phyloP scores from a whole-genome alignment of 192 early-diverging fungal genomes.

The Funneliformis mosseae region DNA sequence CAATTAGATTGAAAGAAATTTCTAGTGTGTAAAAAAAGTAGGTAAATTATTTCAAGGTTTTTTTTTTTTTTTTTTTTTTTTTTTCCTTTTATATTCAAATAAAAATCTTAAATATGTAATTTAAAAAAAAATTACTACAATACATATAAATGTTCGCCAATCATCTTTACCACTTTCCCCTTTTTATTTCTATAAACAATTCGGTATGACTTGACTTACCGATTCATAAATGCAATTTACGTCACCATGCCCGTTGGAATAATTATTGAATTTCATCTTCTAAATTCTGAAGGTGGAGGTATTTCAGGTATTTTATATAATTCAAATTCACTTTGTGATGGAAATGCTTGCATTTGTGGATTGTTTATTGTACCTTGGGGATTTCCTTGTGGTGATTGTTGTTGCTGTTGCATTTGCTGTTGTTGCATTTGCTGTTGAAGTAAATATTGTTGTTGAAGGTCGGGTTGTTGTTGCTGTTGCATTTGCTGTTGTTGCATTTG shows the following conservation, averaged over 20 bases:
- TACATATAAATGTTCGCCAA: neutral
- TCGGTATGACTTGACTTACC: neutral
- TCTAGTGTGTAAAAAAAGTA: no score
- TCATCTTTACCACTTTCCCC: neutral
- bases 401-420: constrained; percentile 3
- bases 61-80: no score
- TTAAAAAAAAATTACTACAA: neutral
- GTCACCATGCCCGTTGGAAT: neutral
- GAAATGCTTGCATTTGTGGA: constrained; percentile 5
- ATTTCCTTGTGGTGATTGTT: neutral
- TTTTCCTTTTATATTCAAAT: neutral
- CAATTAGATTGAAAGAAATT: neutral
- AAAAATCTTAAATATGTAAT: neutral
- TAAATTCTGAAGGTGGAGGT: constrained; percentile 5
- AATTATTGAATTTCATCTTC: neutral
- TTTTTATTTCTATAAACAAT: neutral
- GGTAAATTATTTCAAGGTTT: neutral
- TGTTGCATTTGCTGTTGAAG: neutral
- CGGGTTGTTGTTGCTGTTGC: constrained; percentile 24
- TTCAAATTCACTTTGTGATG: constrained; percentile 13
- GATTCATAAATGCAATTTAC: neutral
- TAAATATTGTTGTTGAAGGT: no score
- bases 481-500: constrained; percentile 6
- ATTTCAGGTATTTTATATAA: constrained; percentile 21
- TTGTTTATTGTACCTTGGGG: constrained; percentile 16